A percentile compares a stretch with the other conserved stretches of the same genome.
Conservation (phyloP, 2,329 filamentous ascomycete species). For the Neofusicoccum kwambonambiense region DNA sequence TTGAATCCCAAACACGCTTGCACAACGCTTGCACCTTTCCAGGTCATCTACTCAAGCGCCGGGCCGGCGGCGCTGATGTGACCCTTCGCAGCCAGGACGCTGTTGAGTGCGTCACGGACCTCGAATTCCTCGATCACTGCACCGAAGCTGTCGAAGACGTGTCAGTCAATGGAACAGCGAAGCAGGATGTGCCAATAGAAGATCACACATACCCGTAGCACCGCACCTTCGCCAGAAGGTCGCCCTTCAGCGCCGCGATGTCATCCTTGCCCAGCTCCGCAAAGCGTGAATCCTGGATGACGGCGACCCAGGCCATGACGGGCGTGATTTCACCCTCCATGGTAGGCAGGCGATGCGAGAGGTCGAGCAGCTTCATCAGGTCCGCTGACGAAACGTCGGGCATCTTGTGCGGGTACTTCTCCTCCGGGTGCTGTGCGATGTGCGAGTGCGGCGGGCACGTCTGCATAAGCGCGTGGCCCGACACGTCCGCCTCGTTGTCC, state of each 20-base stretch:
- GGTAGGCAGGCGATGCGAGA: slow-evolving; percentile 78
- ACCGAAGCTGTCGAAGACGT: slow-evolving; percentile 52
- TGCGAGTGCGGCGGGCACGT: slow-evolving; percentile 75
- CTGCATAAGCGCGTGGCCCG: slow-evolving; percentile 91
- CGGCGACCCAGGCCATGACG: slow-evolving; percentile 88
- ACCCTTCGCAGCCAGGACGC: slow-evolving; percentile 61
- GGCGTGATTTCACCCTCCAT: slow-evolving; percentile 85
- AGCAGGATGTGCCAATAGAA: neutral
- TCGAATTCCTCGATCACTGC: slow-evolving; percentile 72
- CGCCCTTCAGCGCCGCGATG: slow-evolving; percentile 68
- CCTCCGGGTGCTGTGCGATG: slow-evolving; percentile 54
- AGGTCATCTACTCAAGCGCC: slow-evolving; percentile 1
- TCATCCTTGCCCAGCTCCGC: slow-evolving; percentile 65
- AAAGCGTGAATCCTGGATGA: slow-evolving; percentile 63
- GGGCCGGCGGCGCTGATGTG: slow-evolving; percentile 8
- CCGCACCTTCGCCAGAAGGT: slow-evolving; percentile 75
- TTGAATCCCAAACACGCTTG: neutral
- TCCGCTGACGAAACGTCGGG: slow-evolving; percentile 71
- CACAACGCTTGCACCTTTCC: neutral
- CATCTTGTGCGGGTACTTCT: slow-evolving; percentile 66
- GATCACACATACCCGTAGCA: slow-evolving; percentile 73
- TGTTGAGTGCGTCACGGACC: slow-evolving; percentile 73
- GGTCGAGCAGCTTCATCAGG: slow-evolving; percentile 76
- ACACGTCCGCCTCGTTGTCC: slow-evolving; percentile 61
- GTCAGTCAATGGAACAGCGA: neutral